Evolutionary conservation across 306 rosid species (phyloP).

Genomic region (Trifolium dubium): DNA sequence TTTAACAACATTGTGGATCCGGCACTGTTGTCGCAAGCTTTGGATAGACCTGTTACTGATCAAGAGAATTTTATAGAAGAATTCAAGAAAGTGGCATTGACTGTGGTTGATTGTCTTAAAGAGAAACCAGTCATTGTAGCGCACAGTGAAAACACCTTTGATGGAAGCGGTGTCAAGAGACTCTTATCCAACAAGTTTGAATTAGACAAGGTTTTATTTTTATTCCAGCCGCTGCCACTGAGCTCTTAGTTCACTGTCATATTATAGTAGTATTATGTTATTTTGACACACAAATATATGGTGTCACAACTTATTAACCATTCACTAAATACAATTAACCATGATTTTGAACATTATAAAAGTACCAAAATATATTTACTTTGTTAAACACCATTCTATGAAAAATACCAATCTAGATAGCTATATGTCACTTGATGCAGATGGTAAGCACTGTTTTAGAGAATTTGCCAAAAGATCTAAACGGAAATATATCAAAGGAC

Average conservation of each 20-base stretch:
- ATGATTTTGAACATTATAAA: too few relatives aligned
- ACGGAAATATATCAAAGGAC: conserved; percentile 75
- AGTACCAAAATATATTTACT: too few relatives aligned
- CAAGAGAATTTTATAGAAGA: conserved; percentile 72
- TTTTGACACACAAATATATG: neutral
- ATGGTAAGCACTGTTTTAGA: conserved; percentile 63
- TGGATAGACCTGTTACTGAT: conserved; percentile 51
- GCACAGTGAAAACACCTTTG: conserved; percentile 90
- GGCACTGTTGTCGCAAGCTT: conserved; percentile 58
- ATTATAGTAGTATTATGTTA: too few relatives aligned
- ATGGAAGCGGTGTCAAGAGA: conserved; percentile 77
- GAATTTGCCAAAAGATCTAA: conserved; percentile 68
- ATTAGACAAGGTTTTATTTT: conserved; percentile 74
- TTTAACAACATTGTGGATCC: conserved; percentile 67
- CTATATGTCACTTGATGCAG: conserved; percentile 49
- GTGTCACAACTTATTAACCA: too few relatives aligned
- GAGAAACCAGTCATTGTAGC: conserved; percentile 64
- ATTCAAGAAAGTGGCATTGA: conserved; percentile 70
- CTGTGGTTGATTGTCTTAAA: conserved; percentile 38
- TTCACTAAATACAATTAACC: too few relatives aligned
- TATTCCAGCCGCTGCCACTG: neutral
- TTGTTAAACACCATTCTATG: too few relatives aligned
- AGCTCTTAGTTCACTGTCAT: neutral
- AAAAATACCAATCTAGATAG: too few relatives aligned
- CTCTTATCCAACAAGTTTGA: conserved; percentile 90